Evolutionary conservation across 768 basidiomycete genomes (phyloP).

Genomic region (Pulveroboletus frians): DNA sequence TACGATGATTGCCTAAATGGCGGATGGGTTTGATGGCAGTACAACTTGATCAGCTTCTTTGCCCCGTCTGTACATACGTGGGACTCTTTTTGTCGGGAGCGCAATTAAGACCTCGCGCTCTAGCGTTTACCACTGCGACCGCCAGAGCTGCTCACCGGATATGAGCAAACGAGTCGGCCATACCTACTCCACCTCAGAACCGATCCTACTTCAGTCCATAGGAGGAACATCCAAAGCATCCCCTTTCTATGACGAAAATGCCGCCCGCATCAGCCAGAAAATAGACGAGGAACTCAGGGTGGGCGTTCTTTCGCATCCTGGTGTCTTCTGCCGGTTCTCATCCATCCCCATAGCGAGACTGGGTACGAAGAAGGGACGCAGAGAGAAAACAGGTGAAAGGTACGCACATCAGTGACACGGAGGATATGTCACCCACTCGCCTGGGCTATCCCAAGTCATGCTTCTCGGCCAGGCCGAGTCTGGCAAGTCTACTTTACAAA

Average conservation of each 20-base stretch:
- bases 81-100: conserved; percentile 29
- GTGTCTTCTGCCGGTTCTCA: conserved; percentile 1
- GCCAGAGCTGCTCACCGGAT: conserved; percentile 10
- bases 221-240: conserved; percentile 30
- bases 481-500: conserved; percentile 80
- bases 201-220: conserved; percentile 28
- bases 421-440: conserved; percentile 2
- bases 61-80: conserved; percentile 35
- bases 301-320: conserved; percentile 4
- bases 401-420: conserved; percentile 14
- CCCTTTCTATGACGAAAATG: conserved; percentile 38
- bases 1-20: conserved; percentile 18
- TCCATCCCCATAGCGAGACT: conserved; percentile 41
- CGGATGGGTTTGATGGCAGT: conserved; percentile 28
- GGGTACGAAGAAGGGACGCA: conserved; percentile 41
- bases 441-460: conserved; percentile 43
- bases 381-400: conserved; percentile 52
- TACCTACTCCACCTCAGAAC: conserved; percentile 27
- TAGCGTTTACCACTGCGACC: conserved; percentile 15
- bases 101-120: conserved; percentile 26
- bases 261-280: conserved; percentile 42
- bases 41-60: conserved; percentile 30
- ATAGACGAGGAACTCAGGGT: conserved; percentile 59
- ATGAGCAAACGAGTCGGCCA: conserved; percentile 30
- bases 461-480: conserved; percentile 77